Percentiles rank a stretch among this genome's conserved stretches.
Evolutionary conservation across 2,329 filamentous ascomycete species (phyloP).

Genomic region (Paraphaeosphaeria sporulosa): DNA sequence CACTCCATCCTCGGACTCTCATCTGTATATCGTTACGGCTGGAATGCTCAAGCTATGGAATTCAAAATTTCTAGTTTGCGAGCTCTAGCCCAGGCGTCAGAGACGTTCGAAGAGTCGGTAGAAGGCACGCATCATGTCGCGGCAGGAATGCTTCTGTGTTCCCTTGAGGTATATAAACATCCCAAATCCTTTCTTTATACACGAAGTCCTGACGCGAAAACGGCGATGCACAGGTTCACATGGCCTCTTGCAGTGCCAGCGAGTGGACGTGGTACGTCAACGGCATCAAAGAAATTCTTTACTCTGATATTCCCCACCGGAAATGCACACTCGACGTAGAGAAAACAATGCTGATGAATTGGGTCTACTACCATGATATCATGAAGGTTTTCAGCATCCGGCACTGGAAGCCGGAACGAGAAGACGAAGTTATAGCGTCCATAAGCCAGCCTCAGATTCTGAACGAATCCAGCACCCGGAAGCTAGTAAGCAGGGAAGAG

Average conservation of each 20-base stretch:
- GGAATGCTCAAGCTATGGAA: constrained; percentile 20
- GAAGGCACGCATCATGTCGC: constrained; percentile 22
- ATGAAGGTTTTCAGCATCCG: constrained; percentile 22
- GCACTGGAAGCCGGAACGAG: constrained; percentile 18
- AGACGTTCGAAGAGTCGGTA: neutral
- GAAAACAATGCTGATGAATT: constrained; percentile 20
- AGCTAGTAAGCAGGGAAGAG: neutral
- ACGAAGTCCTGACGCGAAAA: neutral
- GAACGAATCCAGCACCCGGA: too few species aligned
- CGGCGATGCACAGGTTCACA: constrained; percentile 15
- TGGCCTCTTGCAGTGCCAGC: constrained; percentile 19
- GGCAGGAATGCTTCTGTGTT: constrained; percentile 25
- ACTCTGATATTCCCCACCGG: neutral
- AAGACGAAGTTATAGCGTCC: neutral
- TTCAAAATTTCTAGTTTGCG: constrained; percentile 21
- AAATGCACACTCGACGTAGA: constrained; percentile 7
- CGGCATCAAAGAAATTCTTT: constrained; percentile 20
- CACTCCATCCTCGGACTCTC: constrained; percentile 20
- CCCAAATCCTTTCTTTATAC: neutral
- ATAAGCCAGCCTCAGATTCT: neutral
- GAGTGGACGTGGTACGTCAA: constrained; percentile 25
- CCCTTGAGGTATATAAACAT: constrained; percentile 18
- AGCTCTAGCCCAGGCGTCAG: constrained; percentile 13
- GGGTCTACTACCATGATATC: constrained; percentile 31
- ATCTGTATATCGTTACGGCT: constrained; percentile 23